phyloP scores from a whole-genome alignment of 1,284 basidiomycete genomes.

The Cutaneotrichosporon sp. region DNA sequence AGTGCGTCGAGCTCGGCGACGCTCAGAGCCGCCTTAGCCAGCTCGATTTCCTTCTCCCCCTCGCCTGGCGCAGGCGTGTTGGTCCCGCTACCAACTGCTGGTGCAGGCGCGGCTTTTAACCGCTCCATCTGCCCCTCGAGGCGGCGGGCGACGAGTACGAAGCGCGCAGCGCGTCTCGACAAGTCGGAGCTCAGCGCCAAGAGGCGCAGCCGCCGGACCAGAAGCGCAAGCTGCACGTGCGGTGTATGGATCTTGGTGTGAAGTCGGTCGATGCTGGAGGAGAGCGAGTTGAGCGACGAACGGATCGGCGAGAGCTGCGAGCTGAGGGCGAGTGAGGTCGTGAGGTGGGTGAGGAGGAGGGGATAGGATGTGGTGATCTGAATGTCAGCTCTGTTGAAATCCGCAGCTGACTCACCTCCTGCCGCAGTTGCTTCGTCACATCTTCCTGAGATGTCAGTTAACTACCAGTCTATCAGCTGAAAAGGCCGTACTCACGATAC shows the following conservation, averaged over 20 bases:
- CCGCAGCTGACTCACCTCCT: constrained; percentile 67
- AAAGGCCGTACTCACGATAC: constrained; percentile 56
- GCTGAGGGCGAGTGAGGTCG: constrained; percentile 66
- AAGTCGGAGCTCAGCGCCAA: constrained; percentile 78
- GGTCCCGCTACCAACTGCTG: constrained; percentile 21
- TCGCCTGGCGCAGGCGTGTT: constrained; percentile 25
- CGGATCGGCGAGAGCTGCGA: constrained; percentile 47
- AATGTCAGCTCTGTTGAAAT: constrained; percentile 53
- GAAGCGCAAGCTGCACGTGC: constrained; percentile 67
- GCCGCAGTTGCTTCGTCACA: constrained; percentile 79
- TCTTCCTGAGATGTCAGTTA: constrained; percentile 61
- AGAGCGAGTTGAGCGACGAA: constrained; percentile 40
- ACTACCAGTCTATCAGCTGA: neutral
- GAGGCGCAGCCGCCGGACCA: constrained; percentile 70
- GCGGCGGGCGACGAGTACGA: constrained; percentile 73
- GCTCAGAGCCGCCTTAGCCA: constrained; percentile 85
- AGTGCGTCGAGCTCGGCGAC: constrained; percentile 69
- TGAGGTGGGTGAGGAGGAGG: constrained; percentile 54
- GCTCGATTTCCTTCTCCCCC: constrained; percentile 75
- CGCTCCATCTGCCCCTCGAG: constrained; percentile 76
- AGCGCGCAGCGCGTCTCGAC: constrained; percentile 75
- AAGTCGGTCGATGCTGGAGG: constrained; percentile 59
- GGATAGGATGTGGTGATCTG: constrained; percentile 54
- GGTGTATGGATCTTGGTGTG: constrained; percentile 79
- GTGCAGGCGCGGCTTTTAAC: constrained; percentile 53